Conservation (phyloP, 1,139 yeast species). For the Hansenula lynferdii region DNA sequence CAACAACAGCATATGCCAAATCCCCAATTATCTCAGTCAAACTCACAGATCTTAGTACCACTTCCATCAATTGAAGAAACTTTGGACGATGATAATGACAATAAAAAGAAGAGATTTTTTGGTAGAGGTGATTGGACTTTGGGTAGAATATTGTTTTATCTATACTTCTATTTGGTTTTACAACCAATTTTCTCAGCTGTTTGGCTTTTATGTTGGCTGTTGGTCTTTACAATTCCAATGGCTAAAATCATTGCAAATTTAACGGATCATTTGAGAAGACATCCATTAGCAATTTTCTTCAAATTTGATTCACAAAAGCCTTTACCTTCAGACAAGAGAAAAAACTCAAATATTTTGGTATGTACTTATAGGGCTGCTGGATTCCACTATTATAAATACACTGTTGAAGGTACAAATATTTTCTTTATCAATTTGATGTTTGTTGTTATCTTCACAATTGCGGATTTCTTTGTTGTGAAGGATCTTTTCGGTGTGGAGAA, state of each 20-base stretch:
- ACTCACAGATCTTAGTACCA: slow-evolving; percentile 9
- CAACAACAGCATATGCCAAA: slow-evolving; percentile 17
- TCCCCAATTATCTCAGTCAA: no score
- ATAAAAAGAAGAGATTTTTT: slow-evolving; percentile 59
- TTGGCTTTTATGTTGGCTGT: slow-evolving; percentile 67
- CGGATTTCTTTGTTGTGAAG: slow-evolving; percentile 66
- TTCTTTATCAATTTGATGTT: slow-evolving; percentile 81
- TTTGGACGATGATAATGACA: slow-evolving; percentile 26
- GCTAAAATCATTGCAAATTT: slow-evolving; percentile 67
- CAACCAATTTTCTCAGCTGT: slow-evolving; percentile 63
- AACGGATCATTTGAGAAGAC: slow-evolving; percentile 77
- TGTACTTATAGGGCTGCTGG: slow-evolving; percentile 95
- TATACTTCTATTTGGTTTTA: slow-evolving; percentile 61
- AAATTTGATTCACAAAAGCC: slow-evolving; percentile 40
- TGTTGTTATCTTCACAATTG: slow-evolving; percentile 77
- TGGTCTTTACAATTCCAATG: slow-evolving; percentile 92
- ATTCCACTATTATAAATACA: slow-evolving; percentile 87
- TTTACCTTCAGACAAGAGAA: slow-evolving; percentile 27
- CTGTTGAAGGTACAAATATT: slow-evolving; percentile 93
- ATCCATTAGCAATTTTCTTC: slow-evolving; percentile 80
- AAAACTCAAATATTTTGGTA: slow-evolving; percentile 43
- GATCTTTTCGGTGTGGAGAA: slow-evolving; percentile 42
- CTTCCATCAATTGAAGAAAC: slow-evolving; percentile 7
- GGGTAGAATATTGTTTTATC: slow-evolving; percentile 77
- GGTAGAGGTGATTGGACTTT: slow-evolving; percentile 93